These are phyloP conservation scores for Sporothrix pallida DNA, from an alignment of 2,329 filamentous ascomycete genomes.

Conservation along the genomic window DNA sequence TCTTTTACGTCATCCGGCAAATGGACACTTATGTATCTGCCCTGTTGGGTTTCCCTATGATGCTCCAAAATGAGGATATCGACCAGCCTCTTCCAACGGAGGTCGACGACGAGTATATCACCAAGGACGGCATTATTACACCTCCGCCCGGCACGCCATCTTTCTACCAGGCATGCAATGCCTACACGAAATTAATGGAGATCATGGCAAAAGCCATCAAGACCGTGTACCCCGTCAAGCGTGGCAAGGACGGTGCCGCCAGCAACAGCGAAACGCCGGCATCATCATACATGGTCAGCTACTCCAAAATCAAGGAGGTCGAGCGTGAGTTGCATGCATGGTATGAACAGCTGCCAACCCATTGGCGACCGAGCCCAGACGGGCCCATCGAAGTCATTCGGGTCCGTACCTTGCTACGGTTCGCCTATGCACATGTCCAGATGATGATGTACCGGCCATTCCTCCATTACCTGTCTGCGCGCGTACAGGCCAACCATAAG, in stretches of 20 bases:
- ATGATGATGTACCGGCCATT: conserved; percentile 84
- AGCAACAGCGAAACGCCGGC: conserved; percentile 51
- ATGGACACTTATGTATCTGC: conserved; percentile 75
- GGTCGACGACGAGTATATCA: conserved; percentile 72
- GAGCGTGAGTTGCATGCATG: conserved; percentile 68
- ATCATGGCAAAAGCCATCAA: conserved; percentile 70
- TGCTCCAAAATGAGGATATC: conserved; percentile 68
- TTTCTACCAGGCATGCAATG: conserved; percentile 69
- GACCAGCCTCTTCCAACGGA: conserved; percentile 69
- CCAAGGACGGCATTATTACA: conserved; percentile 59
- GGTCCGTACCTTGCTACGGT: conserved; percentile 78
- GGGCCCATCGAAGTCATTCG: conserved; percentile 75
- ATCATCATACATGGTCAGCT: conserved; percentile 67
- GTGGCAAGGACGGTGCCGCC: conserved; percentile 54
- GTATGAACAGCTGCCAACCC: conserved; percentile 71
- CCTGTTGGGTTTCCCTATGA: conserved; percentile 68
- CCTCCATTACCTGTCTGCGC: conserved; percentile 78
- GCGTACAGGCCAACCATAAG: conserved; percentile 59
- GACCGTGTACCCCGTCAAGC: conserved; percentile 69
- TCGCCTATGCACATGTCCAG: conserved; percentile 83
- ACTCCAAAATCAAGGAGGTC: conserved; percentile 67
- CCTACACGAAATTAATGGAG: conserved; percentile 66
- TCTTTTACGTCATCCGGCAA: conserved; percentile 72
- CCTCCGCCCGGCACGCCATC: conserved; percentile 63
- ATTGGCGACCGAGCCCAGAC: conserved; percentile 79